Percentiles rank a stretch among this genome's conserved stretches.
These are phyloP conservation scores for Miamiensis avidus DNA, from an alignment of 169 alveolate genomes.

Conservation along the genomic window DNA sequence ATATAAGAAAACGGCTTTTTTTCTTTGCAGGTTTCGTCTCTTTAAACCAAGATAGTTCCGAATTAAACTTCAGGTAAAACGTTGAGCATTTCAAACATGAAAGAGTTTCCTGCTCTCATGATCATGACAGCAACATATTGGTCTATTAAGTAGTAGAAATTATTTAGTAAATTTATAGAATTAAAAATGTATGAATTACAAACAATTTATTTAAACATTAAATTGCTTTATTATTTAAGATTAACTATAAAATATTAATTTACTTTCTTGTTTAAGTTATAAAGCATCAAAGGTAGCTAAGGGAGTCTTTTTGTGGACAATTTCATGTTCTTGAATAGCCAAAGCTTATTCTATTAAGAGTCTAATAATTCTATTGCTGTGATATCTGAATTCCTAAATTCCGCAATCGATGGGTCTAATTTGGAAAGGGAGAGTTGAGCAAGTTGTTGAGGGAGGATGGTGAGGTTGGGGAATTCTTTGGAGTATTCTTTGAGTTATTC, in stretches of 20 bases:
- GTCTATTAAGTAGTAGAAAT: not conserved
- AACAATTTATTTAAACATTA: conserved; percentile 1
- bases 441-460: conserved; percentile 8
- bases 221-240: too few relatives aligned
- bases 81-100: conserved; percentile 49
- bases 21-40: conserved; percentile 58
- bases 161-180: not conserved
- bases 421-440: not conserved
- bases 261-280: conserved; percentile 29
- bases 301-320: conserved; percentile 32
- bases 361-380: conserved; percentile 58
- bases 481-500: not conserved
- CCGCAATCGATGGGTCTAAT: conserved; percentile 44
- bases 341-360: conserved; percentile 59
- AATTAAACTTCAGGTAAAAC: conserved; percentile 58
- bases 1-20: conserved; percentile 57
- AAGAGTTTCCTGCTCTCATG: conserved; percentile 68
- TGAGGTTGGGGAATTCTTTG: not conserved
- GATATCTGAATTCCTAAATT: conserved; percentile 49
- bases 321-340: conserved; percentile 33
- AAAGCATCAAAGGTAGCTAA: conserved; percentile 51
- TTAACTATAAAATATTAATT: not conserved
- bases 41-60: conserved; percentile 61
- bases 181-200: not conserved
- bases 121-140: conserved; percentile 42